Evolutionary conservation across 83 land plant species (phyloP).

Genomic region (Picea engelmannii): DNA sequence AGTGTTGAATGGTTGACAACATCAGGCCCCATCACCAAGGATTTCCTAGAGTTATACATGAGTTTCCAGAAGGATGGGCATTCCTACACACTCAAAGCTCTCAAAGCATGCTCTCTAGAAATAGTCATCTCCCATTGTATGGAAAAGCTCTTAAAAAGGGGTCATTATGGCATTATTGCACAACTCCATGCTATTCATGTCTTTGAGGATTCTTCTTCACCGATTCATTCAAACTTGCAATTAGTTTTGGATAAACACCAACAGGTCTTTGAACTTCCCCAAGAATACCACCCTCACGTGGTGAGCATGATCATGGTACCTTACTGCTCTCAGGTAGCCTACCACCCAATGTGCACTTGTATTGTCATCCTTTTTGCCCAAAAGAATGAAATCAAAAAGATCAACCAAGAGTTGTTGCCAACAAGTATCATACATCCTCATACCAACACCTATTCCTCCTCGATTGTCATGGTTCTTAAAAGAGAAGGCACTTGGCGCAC

Average conservation of each 20-base stretch:
- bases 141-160: no score
- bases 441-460: not conserved
- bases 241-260: not conserved
- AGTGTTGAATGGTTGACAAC: not conserved
- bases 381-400: not conserved
- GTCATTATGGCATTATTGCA: not conserved
- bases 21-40: not conserved
- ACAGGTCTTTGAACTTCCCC: no score
- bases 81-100: not conserved
- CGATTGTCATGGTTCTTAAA: not conserved
- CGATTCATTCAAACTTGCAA: not conserved
- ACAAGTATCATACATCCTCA: no score
- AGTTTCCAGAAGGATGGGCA: not conserved
- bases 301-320: no score
- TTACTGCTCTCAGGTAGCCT: no score
- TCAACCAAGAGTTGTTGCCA: not conserved
- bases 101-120: not conserved
- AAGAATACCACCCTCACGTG: no score
- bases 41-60: not conserved
- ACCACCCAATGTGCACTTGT: no score
- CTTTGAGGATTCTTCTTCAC: not conserved
- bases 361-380: no score
- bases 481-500: no score
- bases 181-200: not conserved
- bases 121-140: not conserved